Conservation (phyloP, 2,329 filamentous ascomycete species). For the Fusarium armeniacum region DNA sequence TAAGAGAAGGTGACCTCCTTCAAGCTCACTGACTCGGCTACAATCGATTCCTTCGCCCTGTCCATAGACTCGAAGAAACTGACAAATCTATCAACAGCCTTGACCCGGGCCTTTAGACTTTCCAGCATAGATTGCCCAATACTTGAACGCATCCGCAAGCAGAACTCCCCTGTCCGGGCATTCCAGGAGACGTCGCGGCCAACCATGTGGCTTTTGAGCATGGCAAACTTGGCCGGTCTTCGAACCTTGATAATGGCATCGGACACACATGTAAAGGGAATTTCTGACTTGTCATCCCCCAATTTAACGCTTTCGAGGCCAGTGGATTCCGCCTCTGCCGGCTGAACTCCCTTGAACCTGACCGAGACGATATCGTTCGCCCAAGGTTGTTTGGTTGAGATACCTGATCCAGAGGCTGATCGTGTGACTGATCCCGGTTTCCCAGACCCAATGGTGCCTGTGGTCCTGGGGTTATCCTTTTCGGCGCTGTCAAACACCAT, state of each 20-base stretch:
- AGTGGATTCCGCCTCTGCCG: slow-evolving; percentile 33
- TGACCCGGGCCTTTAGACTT: slow-evolving; percentile 71
- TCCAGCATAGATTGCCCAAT: slow-evolving; percentile 72
- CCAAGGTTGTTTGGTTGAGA: slow-evolving; percentile 62
- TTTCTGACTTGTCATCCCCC: slow-evolving; percentile 21
- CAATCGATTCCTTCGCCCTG: slow-evolving; percentile 66
- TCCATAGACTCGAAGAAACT: slow-evolving; percentile 77
- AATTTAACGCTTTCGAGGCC: slow-evolving; percentile 16
- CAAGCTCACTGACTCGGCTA: slow-evolving; percentile 72
- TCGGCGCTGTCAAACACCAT: slow-evolving; percentile 51
- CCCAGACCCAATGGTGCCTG: slow-evolving; percentile 25
- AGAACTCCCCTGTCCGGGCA: slow-evolving; percentile 71
- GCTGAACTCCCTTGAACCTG: slow-evolving; percentile 65
- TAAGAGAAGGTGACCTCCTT: slow-evolving; percentile 79
- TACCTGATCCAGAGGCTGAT: slow-evolving; percentile 32
- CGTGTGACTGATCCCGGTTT: slow-evolving; percentile 47
- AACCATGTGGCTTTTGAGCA: slow-evolving; percentile 69
- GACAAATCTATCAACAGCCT: slow-evolving; percentile 78
- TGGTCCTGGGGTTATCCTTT: slow-evolving; percentile 27
- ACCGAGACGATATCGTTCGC: slow-evolving; percentile 71
- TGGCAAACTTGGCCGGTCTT: slow-evolving; percentile 66
- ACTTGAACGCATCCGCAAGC: slow-evolving; percentile 69
- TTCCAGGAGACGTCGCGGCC: slow-evolving; percentile 72
- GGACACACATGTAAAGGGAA: slow-evolving; percentile 57
- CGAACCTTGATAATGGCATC: slow-evolving; percentile 69